Evolutionary conservation across 1,284 basidiomycete genomes (phyloP).

Genomic region (Cerioporus squamosus): DNA sequence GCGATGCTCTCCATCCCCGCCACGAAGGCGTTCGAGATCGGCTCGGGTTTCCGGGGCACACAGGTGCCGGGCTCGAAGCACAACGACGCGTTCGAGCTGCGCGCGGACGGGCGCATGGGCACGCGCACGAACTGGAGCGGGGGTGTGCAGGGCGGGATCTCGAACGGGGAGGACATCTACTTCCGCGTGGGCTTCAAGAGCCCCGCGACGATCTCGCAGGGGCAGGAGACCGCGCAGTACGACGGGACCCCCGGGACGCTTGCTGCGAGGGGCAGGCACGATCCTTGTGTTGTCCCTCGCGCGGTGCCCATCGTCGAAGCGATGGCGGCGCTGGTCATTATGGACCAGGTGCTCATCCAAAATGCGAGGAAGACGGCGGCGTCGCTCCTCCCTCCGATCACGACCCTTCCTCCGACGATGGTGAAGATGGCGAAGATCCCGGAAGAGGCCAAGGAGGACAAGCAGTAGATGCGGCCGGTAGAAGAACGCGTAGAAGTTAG

Average conservation of each 20-base stretch:
- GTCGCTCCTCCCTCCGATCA: constrained; percentile 73
- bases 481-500: background rate
- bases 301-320: constrained; percentile 99
- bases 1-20: constrained; percentile 99
- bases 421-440: constrained; percentile 49
- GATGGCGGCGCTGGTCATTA: constrained; percentile 95
- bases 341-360: constrained; percentile 92
- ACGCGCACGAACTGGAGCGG: constrained; percentile 97
- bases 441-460: constrained; percentile 5
- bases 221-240: constrained; percentile 91
- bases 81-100: constrained; percentile 88
- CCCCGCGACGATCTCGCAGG: constrained; percentile 96
- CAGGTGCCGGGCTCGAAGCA: constrained; percentile 92
- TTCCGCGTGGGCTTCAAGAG: constrained; percentile 98
- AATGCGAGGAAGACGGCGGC: constrained; percentile 77
- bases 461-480: background rate
- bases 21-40: constrained; percentile 98
- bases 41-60: constrained; percentile 95
- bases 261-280: constrained; percentile 92
- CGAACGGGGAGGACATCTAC: constrained; percentile 97
- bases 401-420: constrained; percentile 89
- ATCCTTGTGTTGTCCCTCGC: constrained; percentile 97
- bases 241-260: constrained; percentile 88
- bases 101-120: constrained; percentile 74
- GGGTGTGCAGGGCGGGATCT: constrained; percentile 97